Evolutionary conservation across 2,329 filamentous ascomycete genomes (phyloP), one percentile per base, ranked within the genome.

Genomic region (Coleophoma cylindrospora): DNA sequence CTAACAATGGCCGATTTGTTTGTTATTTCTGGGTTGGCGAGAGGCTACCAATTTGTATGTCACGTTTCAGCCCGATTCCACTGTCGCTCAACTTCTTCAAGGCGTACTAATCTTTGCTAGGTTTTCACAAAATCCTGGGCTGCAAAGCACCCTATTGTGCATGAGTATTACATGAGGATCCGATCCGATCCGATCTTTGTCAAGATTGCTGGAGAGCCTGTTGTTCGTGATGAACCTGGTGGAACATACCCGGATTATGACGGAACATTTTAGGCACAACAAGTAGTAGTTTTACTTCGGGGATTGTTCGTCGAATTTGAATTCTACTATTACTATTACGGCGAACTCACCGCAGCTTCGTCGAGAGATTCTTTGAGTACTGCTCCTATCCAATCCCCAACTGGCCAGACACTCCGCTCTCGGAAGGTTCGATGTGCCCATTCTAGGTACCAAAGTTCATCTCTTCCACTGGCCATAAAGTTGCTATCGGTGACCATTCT

Each of bases 221-320:
- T 44, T 14, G 21, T 44, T 27, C 41, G 19, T 44, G 41, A 44
- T 33, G 41, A 44, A 19, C 11, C 41, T 27, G 41, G 41, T 44
- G 41, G 41, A 27, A 44, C 41, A 14, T 44, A 44, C n/a, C 41
- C 41, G 14, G 41, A 44, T 44, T 44, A 44, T 33, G 41, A 44
- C 41, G 41, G 41, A 22, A 9, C n/a, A n/a, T 19, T 27, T 12
- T 21, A 41, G 2, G 21, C 12, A 40, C 3, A 41, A 15, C 11
- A 12, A 19, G 11, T 11, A 19, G 13, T 2, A 8, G 17, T 41
- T 15, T 17, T 19, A 40, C 21, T 13, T 10, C 2, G 15, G 21
- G 21, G 22, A 19, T 13, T 41, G 6, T 19, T 41, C 2, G 12
- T 27, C 32, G 22, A n/a, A 32, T 44, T 32, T 44, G n/a, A 15